These are phyloP conservation scores for Trametes hirsuta DNA, from an alignment of 1,284 basidiomycete species.

Conservation along the genomic window DNA sequence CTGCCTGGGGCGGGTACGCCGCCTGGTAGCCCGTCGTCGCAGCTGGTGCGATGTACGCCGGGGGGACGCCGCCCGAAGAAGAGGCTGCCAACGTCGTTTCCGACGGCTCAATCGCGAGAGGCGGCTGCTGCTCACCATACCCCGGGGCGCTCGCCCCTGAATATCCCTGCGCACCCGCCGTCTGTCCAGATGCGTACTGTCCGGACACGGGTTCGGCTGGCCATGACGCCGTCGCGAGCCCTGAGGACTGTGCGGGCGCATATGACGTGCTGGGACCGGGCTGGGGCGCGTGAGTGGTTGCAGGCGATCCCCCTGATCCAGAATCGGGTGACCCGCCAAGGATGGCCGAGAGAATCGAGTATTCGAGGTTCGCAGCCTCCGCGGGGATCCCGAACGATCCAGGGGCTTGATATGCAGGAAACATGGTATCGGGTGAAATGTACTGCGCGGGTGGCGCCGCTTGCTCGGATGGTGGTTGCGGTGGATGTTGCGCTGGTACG, in stretches of 20 bases:
- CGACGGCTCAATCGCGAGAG: conserved; percentile 43
- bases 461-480: conserved; percentile 13
- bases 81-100: conserved; percentile 37
- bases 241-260: conserved; percentile 22
- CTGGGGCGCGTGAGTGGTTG: conserved; percentile 35
- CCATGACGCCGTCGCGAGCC: conserved; percentile 46
- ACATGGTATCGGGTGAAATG: conserved; percentile 58
- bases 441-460: conserved; percentile 26
- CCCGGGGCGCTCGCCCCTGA: conserved; percentile 9
- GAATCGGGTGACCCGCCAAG: conserved; percentile 74
- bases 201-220: conserved; percentile 40
- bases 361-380: conserved; percentile 89
- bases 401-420: conserved; percentile 39
- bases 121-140: conserved; percentile 33
- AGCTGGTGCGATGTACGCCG: conserved; percentile 22
- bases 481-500: conserved; percentile 11
- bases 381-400: conserved; percentile 66
- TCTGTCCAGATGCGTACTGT: conserved; percentile 7
- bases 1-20: conserved; percentile 12
- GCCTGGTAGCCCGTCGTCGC: conserved; percentile 15
- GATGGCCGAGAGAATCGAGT: conserved; percentile 91
- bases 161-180: conserved; percentile 6
- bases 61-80: conserved; percentile 11
- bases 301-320: conserved; percentile 41
- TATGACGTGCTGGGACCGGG: conserved; percentile 24